A percentile compares a stretch with the other conserved stretches of the same genome.
Evolutionary conservation across 2,329 filamentous ascomycete genomes (phyloP).

Genomic region (Botryotinia narcissicola): DNA sequence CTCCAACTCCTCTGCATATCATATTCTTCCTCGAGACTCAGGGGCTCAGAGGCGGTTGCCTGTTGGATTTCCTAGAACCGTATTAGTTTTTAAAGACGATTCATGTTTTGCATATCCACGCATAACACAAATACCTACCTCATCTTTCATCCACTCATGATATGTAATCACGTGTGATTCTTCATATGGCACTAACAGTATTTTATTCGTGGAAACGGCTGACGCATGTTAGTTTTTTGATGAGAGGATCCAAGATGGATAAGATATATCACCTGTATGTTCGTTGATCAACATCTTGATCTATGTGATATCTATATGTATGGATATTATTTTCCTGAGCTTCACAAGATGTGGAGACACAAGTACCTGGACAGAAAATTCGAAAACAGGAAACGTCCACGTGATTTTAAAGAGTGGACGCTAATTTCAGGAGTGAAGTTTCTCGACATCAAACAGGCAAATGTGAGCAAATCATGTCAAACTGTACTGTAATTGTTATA

Average conservation of each 20-base stretch:
- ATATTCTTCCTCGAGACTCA: slow-evolving; percentile 79
- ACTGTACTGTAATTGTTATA: neutral
- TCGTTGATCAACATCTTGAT: slow-evolving; percentile 6
- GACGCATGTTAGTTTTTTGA: neutral
- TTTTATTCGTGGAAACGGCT: slow-evolving; percentile 65
- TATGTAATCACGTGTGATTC: slow-evolving; percentile 78
- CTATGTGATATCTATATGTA: neutral
- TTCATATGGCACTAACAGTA: slow-evolving; percentile 82
- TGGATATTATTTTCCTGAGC: neutral
- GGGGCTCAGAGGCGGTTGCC: slow-evolving; percentile 82
- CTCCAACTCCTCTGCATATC: slow-evolving; percentile 90
- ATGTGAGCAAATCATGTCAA: neutral
- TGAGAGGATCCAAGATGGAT: fast-evolving
- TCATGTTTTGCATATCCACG: neutral
- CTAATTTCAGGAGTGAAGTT: neutral
- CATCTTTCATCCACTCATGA: slow-evolving; percentile 81
- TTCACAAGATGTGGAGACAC: neutral
- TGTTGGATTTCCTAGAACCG: slow-evolving; percentile 64
- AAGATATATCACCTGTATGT: neutral
- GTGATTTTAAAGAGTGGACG: neutral
- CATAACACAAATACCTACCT: slow-evolving; percentile 16
- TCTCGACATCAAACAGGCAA: neutral
- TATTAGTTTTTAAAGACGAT: neutral
- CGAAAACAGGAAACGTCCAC: neutral
- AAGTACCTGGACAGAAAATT: neutral